Percentiles rank a stretch among this genome's conserved stretches.
Conservation (phyloP, 2,329 filamentous ascomycete species). For the Dendrostoma leiphaemia region DNA sequence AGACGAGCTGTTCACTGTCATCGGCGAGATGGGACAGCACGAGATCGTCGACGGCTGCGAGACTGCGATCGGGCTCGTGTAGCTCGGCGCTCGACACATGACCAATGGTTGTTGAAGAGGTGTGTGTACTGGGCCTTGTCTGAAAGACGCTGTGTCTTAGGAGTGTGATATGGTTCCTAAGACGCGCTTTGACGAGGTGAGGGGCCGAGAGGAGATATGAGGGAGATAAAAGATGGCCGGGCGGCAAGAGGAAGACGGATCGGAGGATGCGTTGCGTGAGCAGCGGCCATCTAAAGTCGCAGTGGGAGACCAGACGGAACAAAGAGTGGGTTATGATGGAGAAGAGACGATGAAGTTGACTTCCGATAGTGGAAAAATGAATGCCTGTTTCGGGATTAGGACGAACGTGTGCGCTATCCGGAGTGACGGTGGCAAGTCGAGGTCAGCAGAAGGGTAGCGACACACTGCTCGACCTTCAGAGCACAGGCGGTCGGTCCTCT, state of each 20-base stretch:
- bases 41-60: slow-evolving; percentile 8
- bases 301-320: slow-evolving; percentile 2
- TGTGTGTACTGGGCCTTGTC: neutral
- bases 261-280: neutral
- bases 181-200: neutral
- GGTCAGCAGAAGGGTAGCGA: no score
- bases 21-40: slow-evolving; percentile 14
- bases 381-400: neutral
- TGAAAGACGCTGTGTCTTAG: no score
- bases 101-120: neutral
- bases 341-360: slow-evolving; percentile 12
- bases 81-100: slow-evolving; percentile 12
- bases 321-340: neutral
- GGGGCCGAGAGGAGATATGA: neutral
- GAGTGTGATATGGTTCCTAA: neutral
- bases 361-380: slow-evolving; percentile 9
- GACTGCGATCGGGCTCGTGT: slow-evolving; percentile 14
- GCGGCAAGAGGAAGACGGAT: slow-evolving; percentile 2
- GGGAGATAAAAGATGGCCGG: neutral
- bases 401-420: neutral
- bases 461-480: neutral
- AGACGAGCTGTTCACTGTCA: slow-evolving; percentile 22
- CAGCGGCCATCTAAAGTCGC: slow-evolving; percentile 1
- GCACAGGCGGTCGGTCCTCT: neutral
- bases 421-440: neutral